These are phyloP conservation scores for Plicaturopsis crispa DNA, from an alignment of 768 basidiomycete species.

Conservation along the genomic window DNA sequence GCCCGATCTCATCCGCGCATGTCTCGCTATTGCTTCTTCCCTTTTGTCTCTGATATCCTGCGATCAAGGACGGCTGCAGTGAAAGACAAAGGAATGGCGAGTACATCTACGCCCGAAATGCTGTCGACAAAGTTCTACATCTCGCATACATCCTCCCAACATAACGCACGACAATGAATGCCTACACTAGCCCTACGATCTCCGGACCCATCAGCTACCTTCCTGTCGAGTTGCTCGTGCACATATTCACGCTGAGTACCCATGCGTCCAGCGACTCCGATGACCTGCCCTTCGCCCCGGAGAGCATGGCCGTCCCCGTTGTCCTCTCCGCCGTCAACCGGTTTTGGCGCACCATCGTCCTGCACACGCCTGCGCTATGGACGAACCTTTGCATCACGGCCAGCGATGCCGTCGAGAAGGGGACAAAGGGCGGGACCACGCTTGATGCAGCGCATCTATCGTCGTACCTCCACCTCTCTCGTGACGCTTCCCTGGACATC, in stretches of 20 bases:
- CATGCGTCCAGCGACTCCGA: constrained; percentile 20
- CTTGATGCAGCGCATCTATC: constrained; percentile 31
- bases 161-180: no score
- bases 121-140: no score
- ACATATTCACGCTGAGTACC: constrained; percentile 45
- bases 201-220: constrained; percentile 37
- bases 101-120: no score
- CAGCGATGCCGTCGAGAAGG: constrained; percentile 2
- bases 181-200: no score
- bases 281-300: constrained; percentile 24
- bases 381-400: constrained; percentile 7
- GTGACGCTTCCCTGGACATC: constrained; percentile 42
- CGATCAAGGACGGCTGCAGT: no score
- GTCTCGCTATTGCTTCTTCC: no score
- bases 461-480: constrained; percentile 38
- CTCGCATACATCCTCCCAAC: no score
- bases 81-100: no score
- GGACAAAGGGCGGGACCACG: background rate
- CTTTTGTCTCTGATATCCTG: no score
- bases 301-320: constrained; percentile 37
- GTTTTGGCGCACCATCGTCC: constrained; percentile 46
- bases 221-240: constrained; percentile 50
- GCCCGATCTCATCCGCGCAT: no score
- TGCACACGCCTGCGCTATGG: constrained; percentile 42
- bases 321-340: constrained; percentile 39